Base-by-base conservation (phyloP, 495 filamentous ascomycete species). In the Aspergillus conjunctus region DNA sequence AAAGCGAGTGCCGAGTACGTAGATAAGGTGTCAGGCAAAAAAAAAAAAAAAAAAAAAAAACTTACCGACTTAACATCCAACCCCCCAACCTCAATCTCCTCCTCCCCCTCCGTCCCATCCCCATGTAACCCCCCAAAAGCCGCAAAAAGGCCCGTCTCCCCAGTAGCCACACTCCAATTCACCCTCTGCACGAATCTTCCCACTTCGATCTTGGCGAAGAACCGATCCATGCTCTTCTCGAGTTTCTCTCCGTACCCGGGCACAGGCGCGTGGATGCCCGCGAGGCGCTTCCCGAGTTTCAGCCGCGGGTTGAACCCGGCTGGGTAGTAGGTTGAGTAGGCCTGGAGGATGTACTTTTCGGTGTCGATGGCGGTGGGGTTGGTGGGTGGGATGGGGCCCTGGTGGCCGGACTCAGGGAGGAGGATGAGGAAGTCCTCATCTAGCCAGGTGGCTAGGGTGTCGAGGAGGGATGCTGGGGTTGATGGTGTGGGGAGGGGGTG, bases 341-440 rank as follows among this genome's bases (percentile, higher is more conserved):
- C 90, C 61, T 86, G 74, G 15, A 90, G 81, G 22, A 77, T 74
- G 66, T 92, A 93, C 31, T 65, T 67, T 5, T 61, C 50, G n/a
- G 63, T 51, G 66, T 58, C 0, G 32, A 43, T 2, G 48, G 32
- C 4, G 48, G 14, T 5, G 44, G 4, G 44, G 30, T 21, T 43
- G n/a, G 20, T 21, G 54, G 43, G 4, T 15, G 17, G 37, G 31
- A 48, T 4, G 48, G 50, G 14, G 37, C 43, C 11, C 7, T 37
- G 55, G 17, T 26, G 12, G 37, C 33, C 15, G 31, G 50, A 59
- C 2, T 77, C 74, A 1, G 88, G 88, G 9, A 88, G 74, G 3
- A 95, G 80, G 52, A 96, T 74, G 30, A 93, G 82, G 71, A 93
- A 84, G 56, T 96, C 92, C 50, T 88, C 85, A 59, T 93, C 90